Evolutionary conservation across 1,284 basidiomycete species (phyloP).

Genomic region (Rhodotorula sp.): DNA sequence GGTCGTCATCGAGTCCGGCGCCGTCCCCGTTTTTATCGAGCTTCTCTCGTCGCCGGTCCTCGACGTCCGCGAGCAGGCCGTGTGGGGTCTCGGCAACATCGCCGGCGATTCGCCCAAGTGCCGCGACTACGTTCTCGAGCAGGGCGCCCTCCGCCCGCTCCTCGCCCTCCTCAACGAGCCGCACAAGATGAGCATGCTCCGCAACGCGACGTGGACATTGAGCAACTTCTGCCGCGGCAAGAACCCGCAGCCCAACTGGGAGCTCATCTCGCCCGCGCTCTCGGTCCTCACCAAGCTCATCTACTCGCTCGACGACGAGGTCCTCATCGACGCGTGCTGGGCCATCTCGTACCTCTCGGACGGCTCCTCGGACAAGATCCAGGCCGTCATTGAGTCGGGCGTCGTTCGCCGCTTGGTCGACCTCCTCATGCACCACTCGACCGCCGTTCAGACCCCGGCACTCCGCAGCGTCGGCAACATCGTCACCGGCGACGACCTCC

Average conservation of each 20-base stretch:
- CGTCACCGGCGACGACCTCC: slow-evolving; percentile 96
- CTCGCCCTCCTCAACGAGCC: slow-evolving; percentile 53
- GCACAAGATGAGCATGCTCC: slow-evolving; percentile 95
- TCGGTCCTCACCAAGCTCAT: slow-evolving; percentile 96
- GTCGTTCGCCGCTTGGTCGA: slow-evolving; percentile 97
- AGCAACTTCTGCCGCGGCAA: slow-evolving; percentile 98
- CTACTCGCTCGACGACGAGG: slow-evolving; percentile 98
- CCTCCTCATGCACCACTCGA: slow-evolving; percentile 93
- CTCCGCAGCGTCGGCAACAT: slow-evolving; percentile 98
- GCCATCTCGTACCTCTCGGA: slow-evolving; percentile 99
- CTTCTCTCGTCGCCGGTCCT: slow-evolving; percentile 71
- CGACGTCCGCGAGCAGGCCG: slow-evolving; percentile 94
- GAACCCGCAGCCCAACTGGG: slow-evolving; percentile 93
- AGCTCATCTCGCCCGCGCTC: slow-evolving; percentile 91
- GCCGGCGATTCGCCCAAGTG: slow-evolving; percentile 93
- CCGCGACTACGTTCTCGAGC: slow-evolving; percentile 73
- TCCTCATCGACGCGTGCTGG: slow-evolving; percentile 99
- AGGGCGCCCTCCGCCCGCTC: slow-evolving; percentile 59
- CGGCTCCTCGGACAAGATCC: slow-evolving; percentile 99
- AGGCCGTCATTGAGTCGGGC: slow-evolving; percentile 98
- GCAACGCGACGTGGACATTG: slow-evolving; percentile 96
- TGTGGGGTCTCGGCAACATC: slow-evolving; percentile 96
- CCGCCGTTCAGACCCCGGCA: slow-evolving; percentile 97
- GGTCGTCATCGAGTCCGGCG: slow-evolving; percentile 91
- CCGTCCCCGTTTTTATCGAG: slow-evolving; percentile 97